Evolutionary conservation across 2,329 filamentous ascomycete species (phyloP).

Genomic region (Epichloe sylvatica): DNA sequence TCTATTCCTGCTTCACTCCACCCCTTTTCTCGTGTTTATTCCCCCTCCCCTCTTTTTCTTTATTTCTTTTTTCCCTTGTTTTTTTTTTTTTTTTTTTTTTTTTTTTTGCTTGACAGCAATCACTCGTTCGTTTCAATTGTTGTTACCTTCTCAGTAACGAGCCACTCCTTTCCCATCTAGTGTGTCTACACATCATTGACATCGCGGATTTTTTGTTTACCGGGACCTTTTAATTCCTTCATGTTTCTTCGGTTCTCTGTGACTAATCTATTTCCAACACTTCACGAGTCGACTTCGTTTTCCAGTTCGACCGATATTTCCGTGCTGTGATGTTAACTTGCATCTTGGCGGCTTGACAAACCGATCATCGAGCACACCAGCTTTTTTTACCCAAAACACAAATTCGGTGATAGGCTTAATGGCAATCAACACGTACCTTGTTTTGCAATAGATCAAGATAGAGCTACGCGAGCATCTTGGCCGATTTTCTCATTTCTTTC

Average conservation of each 20-base stretch:
- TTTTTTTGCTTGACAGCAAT: slow-evolving; percentile 4
- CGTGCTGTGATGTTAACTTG: background rate
- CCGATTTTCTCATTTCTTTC: background rate
- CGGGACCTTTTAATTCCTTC: background rate
- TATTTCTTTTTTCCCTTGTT: no score
- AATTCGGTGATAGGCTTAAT: slow-evolving; percentile 8
- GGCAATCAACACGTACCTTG: slow-evolving; percentile 10
- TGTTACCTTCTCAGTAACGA: background rate
- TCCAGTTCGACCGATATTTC: background rate
- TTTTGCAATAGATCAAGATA: background rate
- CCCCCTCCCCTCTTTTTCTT: no score
- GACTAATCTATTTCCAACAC: background rate
- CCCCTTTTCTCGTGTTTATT: no score
- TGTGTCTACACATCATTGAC: background rate
- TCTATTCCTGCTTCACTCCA: no score
- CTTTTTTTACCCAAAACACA: slow-evolving; percentile 1
- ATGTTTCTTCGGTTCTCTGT: background rate
- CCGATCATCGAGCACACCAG: background rate
- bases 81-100: slow-evolving; percentile 10
- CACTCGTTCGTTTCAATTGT: slow-evolving; percentile 26
- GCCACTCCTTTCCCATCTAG: slow-evolving; percentile 1
- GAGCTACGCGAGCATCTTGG: background rate
- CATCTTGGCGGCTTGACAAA: background rate
- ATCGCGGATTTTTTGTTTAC: background rate
- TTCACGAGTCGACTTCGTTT: background rate